Base-by-base conservation (phyloP, 2,329 filamentous ascomycete genomes). In the Scleromitrula shiraiana region DNA sequence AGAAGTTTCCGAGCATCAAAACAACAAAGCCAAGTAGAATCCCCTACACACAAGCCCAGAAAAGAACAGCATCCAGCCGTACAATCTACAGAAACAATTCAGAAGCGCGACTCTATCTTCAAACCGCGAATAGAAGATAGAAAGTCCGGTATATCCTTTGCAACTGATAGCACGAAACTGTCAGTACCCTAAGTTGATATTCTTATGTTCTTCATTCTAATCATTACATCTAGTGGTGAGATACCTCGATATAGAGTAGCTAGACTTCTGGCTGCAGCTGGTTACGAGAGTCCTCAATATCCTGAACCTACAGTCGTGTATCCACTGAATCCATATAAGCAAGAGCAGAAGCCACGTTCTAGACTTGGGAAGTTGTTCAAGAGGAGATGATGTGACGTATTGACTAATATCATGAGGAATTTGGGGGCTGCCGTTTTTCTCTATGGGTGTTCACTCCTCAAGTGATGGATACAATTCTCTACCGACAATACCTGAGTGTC, bases 101-200 rank as follows among this genome's bases (percentile, higher is more conserved):
- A 26, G 8, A 32, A 41, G 12, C 37, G 23, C 32, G 32, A 35
- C 6, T 17, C 20, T 10, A 10, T 32, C 12, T n/a, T 19, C 19
- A 39, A 20, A 41, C 10, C 26, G 49, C 20, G 10, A 45, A 14
- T 10, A 10, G 42, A 44, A 10, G 53, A 61, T 17, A 48, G 62
- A 26, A 57, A 59, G 29, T 65, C 64, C 0, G 56, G 59, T 41
- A 56, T 66, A 46, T 70, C 69, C 3, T 66, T 65, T 38, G 65
- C 66, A 5, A 70, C 70, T 2, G 67, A 66, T 44, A 72, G 69
- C 50, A 73, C 70, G 10, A 72, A 72, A 49, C 54, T 73, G 4
- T 46, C 20, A 46, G 43, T 32, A 24, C 2, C 29, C 29, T 15
- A 32, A 12, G n/a, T n/a, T n/a, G n/a, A n/a, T n/a, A n/a, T n/a